Percentiles rank a stretch among this genome's conserved stretches.
Conservation (phyloP, 2,329 filamentous ascomycete species). For the Calonectria henricotiae region DNA sequence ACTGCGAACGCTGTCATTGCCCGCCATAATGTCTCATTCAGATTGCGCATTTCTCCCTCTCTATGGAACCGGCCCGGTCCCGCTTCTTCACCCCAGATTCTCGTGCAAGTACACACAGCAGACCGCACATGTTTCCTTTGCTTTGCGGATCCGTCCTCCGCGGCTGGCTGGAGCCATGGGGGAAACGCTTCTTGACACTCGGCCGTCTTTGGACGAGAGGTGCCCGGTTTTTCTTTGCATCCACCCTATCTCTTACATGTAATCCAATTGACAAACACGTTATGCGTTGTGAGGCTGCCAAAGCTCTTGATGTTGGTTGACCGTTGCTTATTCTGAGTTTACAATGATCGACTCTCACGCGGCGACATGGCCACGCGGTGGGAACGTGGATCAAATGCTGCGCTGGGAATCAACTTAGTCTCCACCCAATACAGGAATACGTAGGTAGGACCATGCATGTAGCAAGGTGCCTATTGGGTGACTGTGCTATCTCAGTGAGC, state of each 20-base stretch:
- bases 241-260: background rate
- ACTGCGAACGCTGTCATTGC: constrained; percentile 1
- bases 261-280: background rate
- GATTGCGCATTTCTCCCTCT: constrained; percentile 19
- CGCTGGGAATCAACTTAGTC: constrained; percentile 12
- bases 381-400: constrained; percentile 15
- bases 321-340: background rate
- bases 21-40: constrained; percentile 31
- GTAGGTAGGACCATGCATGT: background rate
- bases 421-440: background rate
- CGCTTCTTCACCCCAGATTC: constrained; percentile 27
- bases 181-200: constrained; percentile 27
- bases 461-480: background rate
- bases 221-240: background rate
- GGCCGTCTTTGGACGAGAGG: background rate
- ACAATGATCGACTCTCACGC: background rate
- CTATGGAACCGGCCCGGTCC: constrained; percentile 47
- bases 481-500: background rate
- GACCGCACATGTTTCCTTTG: constrained; percentile 30
- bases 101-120: constrained; percentile 22
- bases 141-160: constrained; percentile 31
- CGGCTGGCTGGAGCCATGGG: constrained; percentile 34
- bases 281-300: background rate
- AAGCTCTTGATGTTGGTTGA: background rate
- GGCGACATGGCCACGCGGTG: background rate